Evolutionary conservation across 257 asterid species (phyloP).

Genomic region (Osmanthus fragrans): DNA sequence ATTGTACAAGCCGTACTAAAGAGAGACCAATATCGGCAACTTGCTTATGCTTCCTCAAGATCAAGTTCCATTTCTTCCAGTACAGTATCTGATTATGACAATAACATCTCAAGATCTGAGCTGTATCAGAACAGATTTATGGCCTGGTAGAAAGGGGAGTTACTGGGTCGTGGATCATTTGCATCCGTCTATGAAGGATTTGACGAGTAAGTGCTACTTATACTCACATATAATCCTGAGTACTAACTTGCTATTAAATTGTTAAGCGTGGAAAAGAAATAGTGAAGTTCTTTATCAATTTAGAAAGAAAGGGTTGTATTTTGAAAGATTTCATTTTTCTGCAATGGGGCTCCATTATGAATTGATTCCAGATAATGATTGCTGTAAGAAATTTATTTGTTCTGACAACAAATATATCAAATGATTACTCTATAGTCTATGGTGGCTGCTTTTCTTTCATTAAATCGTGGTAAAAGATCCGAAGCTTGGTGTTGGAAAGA

Average conservation of each 20-base stretch:
- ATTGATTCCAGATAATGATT: not conserved
- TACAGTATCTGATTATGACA: not conserved
- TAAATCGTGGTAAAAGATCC: not conserved
- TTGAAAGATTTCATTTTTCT: no score
- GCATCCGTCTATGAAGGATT: conserved; percentile 93
- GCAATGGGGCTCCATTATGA: not conserved
- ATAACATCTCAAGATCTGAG: not conserved
- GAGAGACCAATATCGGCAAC: not conserved
- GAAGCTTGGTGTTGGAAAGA: not conserved
- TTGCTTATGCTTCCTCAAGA: not conserved
- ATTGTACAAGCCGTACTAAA: not conserved
- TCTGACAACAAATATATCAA: not conserved
- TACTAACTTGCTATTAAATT: not conserved
- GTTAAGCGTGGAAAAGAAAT: not conserved
- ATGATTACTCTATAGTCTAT: no score
- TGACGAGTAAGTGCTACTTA: conserved; percentile 59
- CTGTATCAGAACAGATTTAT: conserved; percentile 25
- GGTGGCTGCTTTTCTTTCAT: not conserved
- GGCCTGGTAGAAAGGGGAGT: conserved; percentile 80
- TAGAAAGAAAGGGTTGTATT: no score
- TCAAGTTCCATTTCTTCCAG: not conserved
- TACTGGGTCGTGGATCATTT: conserved; percentile 87
- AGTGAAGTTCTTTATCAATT: no score
- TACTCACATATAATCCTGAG: not conserved
- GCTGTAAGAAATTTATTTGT: not conserved